Evolutionary conservation across 257 asterid genomes (phyloP).

Genomic region (Voacanga thouarsii): DNA sequence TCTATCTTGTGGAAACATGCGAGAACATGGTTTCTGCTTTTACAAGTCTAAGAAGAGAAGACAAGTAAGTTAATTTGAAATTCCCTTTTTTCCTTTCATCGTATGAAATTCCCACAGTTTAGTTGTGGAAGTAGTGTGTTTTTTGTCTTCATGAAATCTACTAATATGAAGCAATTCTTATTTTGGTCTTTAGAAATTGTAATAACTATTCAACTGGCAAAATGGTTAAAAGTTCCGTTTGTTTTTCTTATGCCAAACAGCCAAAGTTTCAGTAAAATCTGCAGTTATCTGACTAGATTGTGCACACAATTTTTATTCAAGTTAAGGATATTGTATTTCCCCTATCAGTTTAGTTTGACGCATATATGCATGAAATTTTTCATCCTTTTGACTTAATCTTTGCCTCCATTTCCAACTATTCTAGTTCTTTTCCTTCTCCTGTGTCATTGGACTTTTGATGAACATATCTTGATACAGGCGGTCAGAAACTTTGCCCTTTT

Average conservation of each 20-base stretch:
- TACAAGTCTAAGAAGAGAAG: slow-evolving; percentile 57
- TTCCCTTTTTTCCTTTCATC: slow-evolving; percentile 4
- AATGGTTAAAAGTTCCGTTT: background rate
- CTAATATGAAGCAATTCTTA: background rate
- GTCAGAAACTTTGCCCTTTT: slow-evolving; percentile 28
- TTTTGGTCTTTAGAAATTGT: background rate
- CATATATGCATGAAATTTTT: background rate
- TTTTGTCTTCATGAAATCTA: background rate
- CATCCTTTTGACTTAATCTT: background rate
- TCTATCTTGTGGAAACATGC: slow-evolving; percentile 51
- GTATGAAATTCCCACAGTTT: background rate
- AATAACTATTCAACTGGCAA: background rate
- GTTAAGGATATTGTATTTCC: background rate
- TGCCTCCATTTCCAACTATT: background rate
- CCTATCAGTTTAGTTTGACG: background rate
- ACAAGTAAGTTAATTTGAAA: slow-evolving; percentile 47
- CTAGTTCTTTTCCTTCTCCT: background rate
- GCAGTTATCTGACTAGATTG: background rate
- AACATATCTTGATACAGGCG: slow-evolving; percentile 40
- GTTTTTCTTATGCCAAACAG: background rate
- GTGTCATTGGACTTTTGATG: slow-evolving; percentile 7
- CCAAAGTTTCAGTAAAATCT: background rate
- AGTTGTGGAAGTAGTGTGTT: background rate
- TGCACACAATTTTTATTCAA: background rate
- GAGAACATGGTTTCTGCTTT: slow-evolving; percentile 54